Evolutionary conservation across 495 filamentous ascomycete genomes (phyloP).

Genomic region (Neurospora sp.): DNA sequence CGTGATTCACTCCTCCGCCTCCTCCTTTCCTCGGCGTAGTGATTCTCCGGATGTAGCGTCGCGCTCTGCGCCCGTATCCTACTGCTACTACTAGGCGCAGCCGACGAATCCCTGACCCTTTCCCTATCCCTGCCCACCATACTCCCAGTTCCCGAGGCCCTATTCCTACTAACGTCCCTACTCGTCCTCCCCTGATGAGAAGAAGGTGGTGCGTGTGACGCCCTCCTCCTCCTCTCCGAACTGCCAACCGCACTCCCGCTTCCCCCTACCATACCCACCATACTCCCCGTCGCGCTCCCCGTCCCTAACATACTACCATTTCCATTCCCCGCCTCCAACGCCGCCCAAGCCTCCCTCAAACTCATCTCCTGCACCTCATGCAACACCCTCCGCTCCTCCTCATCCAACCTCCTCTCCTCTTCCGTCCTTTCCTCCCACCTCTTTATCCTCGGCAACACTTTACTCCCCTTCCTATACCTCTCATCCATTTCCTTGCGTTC

Average conservation of each 20-base stretch:
- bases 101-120: constrained; percentile 12
- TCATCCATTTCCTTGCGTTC: constrained; percentile 64
- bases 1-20: constrained; percentile 26
- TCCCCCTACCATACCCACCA: constrained; percentile 37
- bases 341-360: constrained; percentile 46
- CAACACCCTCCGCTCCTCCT: constrained; percentile 59
- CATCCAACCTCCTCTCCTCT: constrained; percentile 42
- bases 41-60: constrained; percentile 19
- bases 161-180: background rate
- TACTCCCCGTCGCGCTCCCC: constrained; percentile 59
- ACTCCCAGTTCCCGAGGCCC: background rate
- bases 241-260: constrained; percentile 18
- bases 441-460: constrained; percentile 51
- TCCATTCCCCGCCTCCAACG: constrained; percentile 49
- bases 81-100: background rate
- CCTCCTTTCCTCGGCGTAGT: constrained; percentile 21
- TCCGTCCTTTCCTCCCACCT: constrained; percentile 27
- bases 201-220: background rate
- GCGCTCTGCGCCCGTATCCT: constrained; percentile 12
- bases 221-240: background rate
- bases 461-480: constrained; percentile 68
- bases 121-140: constrained; percentile 8
- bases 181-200: background rate
- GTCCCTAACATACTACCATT: constrained; percentile 52
- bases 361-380: constrained; percentile 63